Base-by-base conservation (phyloP, 2,329 filamentous ascomycete genomes). In the Trichoderma endophyticum region DNA sequence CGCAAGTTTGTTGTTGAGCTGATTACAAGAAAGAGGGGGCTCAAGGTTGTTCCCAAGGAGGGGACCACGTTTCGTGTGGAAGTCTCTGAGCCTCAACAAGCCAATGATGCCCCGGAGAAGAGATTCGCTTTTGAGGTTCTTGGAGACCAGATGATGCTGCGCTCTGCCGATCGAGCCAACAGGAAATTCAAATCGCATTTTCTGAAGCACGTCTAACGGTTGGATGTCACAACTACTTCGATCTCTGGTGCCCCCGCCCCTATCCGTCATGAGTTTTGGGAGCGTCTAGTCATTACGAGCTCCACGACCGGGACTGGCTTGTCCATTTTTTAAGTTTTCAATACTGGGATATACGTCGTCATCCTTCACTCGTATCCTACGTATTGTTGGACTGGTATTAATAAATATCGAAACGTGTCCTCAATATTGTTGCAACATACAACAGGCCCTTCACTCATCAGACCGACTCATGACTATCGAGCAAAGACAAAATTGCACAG, bases 171-270 rank as follows among this genome's bases (percentile, higher is more conserved):
- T 79, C 86, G 96, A 26, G 93, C 94, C 63, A 97, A 92, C 77
- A 94, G 90, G 83, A 98, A 97, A 83, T 97, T 97, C 82, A 97
- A 96, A 82, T 86, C 89, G 79, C 94, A 95, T 79, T 94, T 93
- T 77, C 85, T 94, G 74, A 87, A 90, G 63, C 90, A 93, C 75
- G 81, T 97, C 15, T 97, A 59, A 43, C 6, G 26, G 6, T 12
- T 14, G n/a, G 15, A 26, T 36, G 9, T 6, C 6, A 6, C 4
- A 8, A 11, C 21, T 28, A 18, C 12, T 24, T 48, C 28, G 8
- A 21, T 34, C 21, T 12, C 34, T n/a, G 51, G 30, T 24, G 34
- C 4, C 32, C 21, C 15, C 18, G 12, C 9, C 21, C 28, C 9
- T 28, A 11, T 32, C 34, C 30, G n/a, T 21, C 39, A 36, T 24